Conservation (phyloP, 257 asterid species). For the Galeopsis tetrahit region DNA sequence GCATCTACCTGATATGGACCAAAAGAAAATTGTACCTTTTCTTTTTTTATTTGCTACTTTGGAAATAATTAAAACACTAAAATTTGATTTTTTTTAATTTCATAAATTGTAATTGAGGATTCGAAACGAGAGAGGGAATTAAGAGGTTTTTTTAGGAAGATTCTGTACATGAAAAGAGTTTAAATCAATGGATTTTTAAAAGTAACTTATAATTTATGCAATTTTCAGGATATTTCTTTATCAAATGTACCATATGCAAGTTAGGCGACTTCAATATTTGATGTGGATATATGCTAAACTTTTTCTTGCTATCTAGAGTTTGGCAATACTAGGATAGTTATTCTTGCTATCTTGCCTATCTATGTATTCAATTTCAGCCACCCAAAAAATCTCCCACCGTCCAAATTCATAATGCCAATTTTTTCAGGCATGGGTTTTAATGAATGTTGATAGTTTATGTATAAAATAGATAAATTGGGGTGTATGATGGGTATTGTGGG, state of each 20-base stretch:
- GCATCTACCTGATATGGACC: constrained; percentile 9
- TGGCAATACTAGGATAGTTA: not conserved
- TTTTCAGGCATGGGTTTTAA: too few relatives aligned
- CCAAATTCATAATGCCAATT: too few relatives aligned
- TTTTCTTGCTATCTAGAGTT: constrained; percentile 8
- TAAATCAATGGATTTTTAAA: too few relatives aligned
- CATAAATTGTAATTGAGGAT: too few relatives aligned
- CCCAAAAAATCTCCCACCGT: not conserved
- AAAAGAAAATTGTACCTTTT: not conserved
- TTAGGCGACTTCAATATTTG: not conserved
- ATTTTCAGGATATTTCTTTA: not conserved
- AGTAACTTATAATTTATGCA: not conserved
- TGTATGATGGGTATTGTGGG: too few relatives aligned
- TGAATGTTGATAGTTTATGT: too few relatives aligned
- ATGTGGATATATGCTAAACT: not conserved
- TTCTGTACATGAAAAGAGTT: too few relatives aligned
- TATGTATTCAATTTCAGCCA: too few relatives aligned
- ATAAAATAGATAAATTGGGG: too few relatives aligned
- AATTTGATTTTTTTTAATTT: not conserved
- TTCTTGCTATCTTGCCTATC: not conserved
- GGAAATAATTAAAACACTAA: not conserved
- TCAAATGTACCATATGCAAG: not conserved
- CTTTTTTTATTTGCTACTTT: not conserved
- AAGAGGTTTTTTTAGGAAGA: too few relatives aligned
- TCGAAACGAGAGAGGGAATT: too few relatives aligned